Conservation (phyloP, 768 basidiomycete genomes). For the Phaffia tasmanica region DNA sequence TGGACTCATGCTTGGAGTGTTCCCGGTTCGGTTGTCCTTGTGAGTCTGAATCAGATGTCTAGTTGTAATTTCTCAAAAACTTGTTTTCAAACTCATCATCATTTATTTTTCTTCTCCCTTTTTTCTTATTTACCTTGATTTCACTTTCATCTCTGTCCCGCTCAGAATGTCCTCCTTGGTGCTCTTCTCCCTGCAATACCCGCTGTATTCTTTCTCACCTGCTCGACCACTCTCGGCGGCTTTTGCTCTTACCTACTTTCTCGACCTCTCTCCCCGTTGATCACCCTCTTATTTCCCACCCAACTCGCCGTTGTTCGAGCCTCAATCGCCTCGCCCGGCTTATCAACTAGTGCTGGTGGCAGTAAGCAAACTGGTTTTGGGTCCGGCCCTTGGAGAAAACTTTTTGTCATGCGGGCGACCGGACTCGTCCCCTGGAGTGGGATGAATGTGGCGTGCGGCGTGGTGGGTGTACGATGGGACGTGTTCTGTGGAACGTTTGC, state of each 20-base stretch:
- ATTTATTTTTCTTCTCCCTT: not conserved
- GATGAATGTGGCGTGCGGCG: slow-evolving; percentile 92
- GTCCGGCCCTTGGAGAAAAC: slow-evolving; percentile 57
- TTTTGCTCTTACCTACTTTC: slow-evolving; percentile 67
- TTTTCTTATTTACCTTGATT: not conserved
- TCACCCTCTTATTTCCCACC: slow-evolving; percentile 68
- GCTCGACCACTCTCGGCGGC: slow-evolving; percentile 79
- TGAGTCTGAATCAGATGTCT: slow-evolving; percentile 33
- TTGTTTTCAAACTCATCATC: slow-evolving; percentile 9
- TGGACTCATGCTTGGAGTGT: slow-evolving; percentile 99
- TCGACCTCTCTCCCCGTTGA: slow-evolving; percentile 69
- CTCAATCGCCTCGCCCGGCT: slow-evolving; percentile 48
- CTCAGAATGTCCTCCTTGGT: slow-evolving; percentile 77
- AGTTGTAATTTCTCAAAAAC: slow-evolving; percentile 22
- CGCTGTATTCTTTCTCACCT: slow-evolving; percentile 68
- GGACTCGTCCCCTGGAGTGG: slow-evolving; percentile 95
- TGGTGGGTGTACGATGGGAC: slow-evolving; percentile 56
- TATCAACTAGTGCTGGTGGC: slow-evolving; percentile 10
- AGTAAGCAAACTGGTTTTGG: slow-evolving; percentile 33
- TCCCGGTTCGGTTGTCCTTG: slow-evolving; percentile 78
- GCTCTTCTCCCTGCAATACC: slow-evolving; percentile 71
- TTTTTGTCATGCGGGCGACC: slow-evolving; percentile 76
- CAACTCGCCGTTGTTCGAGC: slow-evolving; percentile 73
- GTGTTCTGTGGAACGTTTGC: slow-evolving; percentile 38
- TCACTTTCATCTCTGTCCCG: not conserved